Evolutionary conservation across 345 rosid species (phyloP).

Genomic region (Hypericum androsaemum): DNA sequence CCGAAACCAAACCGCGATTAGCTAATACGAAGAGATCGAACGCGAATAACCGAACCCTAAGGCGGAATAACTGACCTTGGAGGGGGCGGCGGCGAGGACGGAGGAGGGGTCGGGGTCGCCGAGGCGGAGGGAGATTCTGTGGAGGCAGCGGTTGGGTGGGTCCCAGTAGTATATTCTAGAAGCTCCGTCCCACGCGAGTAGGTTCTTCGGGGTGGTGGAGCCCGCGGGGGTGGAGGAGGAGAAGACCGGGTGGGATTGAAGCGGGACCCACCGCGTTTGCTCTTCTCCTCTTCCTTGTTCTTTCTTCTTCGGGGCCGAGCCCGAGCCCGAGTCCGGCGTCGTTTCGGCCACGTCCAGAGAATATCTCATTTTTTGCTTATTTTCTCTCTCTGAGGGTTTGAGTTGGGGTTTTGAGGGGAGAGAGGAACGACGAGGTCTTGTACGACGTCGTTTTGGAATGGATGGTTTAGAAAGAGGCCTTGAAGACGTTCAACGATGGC

Average conservation of each 20-base stretch:
- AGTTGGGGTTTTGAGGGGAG: too few species aligned
- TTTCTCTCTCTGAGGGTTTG: neutral
- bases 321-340: slow-evolving; percentile 25
- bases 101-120: slow-evolving; percentile 83
- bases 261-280: slow-evolving; percentile 59
- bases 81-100: slow-evolving; percentile 64
- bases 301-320: slow-evolving; percentile 33
- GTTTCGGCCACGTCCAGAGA: too few species aligned
- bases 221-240: slow-evolving; percentile 16
- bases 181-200: slow-evolving; percentile 82
- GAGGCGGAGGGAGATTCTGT: slow-evolving; percentile 64
- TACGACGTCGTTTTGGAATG: too few species aligned
- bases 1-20: neutral
- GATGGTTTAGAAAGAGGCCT: too few species aligned
- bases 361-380: neutral
- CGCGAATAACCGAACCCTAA: neutral
- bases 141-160: slow-evolving; percentile 39
- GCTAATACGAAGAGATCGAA: neutral
- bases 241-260: slow-evolving; percentile 64
- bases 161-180: slow-evolving; percentile 82
- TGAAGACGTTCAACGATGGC: too few species aligned
- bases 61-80: slow-evolving; percentile 39
- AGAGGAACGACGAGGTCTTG: too few species aligned
- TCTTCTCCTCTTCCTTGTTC: slow-evolving; percentile 29
- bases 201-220: slow-evolving; percentile 30